Base-by-base conservation (phyloP, 1,139 yeast genomes). In the Debaryomycetaceae sp. region DNA sequence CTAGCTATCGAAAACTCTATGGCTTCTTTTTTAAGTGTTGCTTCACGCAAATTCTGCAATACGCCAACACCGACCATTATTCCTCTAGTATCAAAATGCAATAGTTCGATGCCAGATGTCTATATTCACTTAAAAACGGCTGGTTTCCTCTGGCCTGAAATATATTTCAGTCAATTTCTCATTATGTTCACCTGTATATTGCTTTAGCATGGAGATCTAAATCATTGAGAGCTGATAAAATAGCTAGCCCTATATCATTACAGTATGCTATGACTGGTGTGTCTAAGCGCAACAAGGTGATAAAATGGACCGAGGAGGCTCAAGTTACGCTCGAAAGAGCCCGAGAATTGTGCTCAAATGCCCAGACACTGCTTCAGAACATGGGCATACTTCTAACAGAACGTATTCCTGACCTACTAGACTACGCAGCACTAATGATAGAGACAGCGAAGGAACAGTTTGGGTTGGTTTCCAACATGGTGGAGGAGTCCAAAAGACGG, bases 291-390 rank as follows among this genome's bases (percentile, higher is more conserved):
- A 38, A 30, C 13, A 38, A 35, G 24, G 44, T 47, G 38, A 39
- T 36, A 11, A 46, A 41, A 30, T 69, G 73, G 73, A 52, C 63
- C 5, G 58, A 56, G 6, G 62, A 65, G 40, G 74, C 75, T 4
- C 62, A 59, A 36, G 13, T 24, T 1, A 65, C 70, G 0, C 59
- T 71, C 8, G 58, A 62, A 38, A 47, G 51, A 30, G 75, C 75
- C 3, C 68, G 64, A 40, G 57, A 55, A 31, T 43, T 65, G 36
- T 70, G 75, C 42, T 53, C 66, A 4, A 55, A 53, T n/a, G 74
- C 76, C 2, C 72, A 68, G 38, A 43, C 47, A 2, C 65, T 60
- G 60, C 58, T 70, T 36, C 57, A 57, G 39, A 42, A 51, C 11
- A 62, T 68, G 13, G 47, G 50, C 11, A 52, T 56, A 39, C 62